phyloP scores from a whole-genome alignment of 2,329 filamentous ascomycete species.

The Fonsecaea erecta region DNA sequence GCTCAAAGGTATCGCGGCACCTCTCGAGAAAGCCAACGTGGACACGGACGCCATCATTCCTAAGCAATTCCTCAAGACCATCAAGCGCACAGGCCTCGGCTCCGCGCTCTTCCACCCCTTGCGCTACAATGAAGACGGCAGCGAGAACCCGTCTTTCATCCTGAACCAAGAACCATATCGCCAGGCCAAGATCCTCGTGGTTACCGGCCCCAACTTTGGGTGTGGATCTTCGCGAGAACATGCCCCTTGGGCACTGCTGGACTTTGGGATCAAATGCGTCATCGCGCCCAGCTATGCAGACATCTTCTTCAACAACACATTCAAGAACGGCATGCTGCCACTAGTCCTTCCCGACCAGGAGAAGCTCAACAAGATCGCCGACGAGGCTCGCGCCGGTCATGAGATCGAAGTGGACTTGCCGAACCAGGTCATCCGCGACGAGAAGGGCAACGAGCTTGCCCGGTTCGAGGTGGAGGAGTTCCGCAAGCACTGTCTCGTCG shows the following conservation, averaged over 20 bases:
- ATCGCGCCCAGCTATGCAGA: slow-evolving; percentile 87
- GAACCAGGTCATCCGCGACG: slow-evolving; percentile 80
- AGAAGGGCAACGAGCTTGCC: slow-evolving; percentile 72
- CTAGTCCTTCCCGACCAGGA: slow-evolving; percentile 70
- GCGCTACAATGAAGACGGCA: slow-evolving; percentile 74
- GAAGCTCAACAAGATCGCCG: slow-evolving; percentile 71
- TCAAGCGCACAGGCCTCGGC: slow-evolving; percentile 94
- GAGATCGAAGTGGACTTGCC: slow-evolving; percentile 90
- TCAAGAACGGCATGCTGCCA: slow-evolving; percentile 99
- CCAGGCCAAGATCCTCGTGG: slow-evolving; percentile 83
- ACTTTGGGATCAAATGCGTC: slow-evolving; percentile 93
- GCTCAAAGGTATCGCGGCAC: slow-evolving; percentile 84
- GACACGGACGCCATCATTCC: slow-evolving; percentile 99
- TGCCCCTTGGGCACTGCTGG: slow-evolving; percentile 93
- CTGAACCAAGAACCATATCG: slow-evolving; percentile 90
- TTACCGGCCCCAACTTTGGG: slow-evolving; percentile 91
- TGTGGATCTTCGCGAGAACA: slow-evolving; percentile 93
- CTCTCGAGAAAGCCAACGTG: slow-evolving; percentile 84
- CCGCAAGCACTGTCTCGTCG: slow-evolving; percentile 89
- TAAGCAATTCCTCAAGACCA: slow-evolving; percentile 99
- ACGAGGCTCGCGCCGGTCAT: slow-evolving; percentile 75
- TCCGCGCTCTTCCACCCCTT: slow-evolving; percentile 83
- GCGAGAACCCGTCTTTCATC: slow-evolving; percentile 79
- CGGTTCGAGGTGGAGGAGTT: slow-evolving; percentile 90
- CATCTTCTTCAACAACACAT: slow-evolving; percentile 99